Conservation (phyloP, 2,329 filamentous ascomycete genomes). For the Hypoxylon sp. region DNA sequence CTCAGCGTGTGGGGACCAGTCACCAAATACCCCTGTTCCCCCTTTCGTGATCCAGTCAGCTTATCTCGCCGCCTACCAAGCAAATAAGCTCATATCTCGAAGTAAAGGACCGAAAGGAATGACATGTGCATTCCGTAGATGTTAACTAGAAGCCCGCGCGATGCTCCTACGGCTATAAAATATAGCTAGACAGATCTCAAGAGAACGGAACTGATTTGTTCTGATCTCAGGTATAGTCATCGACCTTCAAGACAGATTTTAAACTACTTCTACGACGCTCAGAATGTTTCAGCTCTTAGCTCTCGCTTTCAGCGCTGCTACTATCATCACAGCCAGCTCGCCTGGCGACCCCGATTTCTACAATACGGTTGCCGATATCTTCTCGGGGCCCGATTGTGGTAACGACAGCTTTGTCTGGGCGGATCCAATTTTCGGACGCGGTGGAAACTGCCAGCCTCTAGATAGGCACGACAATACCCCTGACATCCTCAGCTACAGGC, state of each 20-base stretch:
- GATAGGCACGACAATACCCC: conserved; percentile 39
- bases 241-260: neutral
- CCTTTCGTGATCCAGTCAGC: conserved; percentile 24
- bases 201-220: neutral
- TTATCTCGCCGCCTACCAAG: conserved; percentile 26
- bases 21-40: conserved; percentile 14
- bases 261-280: neutral
- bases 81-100: conserved; percentile 8
- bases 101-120: conserved; percentile 13
- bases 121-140: neutral
- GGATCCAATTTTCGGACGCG: conserved; percentile 41
- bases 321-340: conserved; percentile 1
- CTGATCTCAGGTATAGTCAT: neutral
- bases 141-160: neutral
- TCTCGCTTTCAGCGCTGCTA: conserved; percentile 9
- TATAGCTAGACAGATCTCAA: neutral
- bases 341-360: conserved; percentile 39
- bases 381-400: conserved; percentile 33
- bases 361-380: conserved; percentile 37
- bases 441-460: conserved; percentile 38
- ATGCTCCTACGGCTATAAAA: conserved; percentile 8
- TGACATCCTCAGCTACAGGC: conserved; percentile 39
- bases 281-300: conserved; percentile 21
- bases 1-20: conserved; percentile 7
- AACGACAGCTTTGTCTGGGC: conserved; percentile 39